Evolutionary conservation across 768 basidiomycete genomes (phyloP).

Genomic region (Boletales sp.): DNA sequence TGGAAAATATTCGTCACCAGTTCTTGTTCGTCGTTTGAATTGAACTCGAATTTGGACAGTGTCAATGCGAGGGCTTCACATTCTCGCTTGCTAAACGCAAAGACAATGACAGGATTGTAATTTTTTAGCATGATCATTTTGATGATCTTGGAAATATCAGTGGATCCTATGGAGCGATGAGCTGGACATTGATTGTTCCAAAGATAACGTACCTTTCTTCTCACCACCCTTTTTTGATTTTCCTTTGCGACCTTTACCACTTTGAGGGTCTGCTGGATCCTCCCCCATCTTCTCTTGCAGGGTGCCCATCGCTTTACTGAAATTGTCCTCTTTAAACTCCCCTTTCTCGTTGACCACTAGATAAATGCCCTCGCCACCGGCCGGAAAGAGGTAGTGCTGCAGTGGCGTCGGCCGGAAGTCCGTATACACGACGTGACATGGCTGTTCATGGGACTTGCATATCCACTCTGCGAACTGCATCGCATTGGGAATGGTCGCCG

Average conservation of each 20-base stretch:
- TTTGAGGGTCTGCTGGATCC: slow-evolving; percentile 83
- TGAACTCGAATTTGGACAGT: slow-evolving; percentile 96
- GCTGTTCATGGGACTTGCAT: slow-evolving; percentile 93
- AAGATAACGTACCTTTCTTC: slow-evolving; percentile 66
- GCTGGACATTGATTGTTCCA: not conserved
- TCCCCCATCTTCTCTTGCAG: slow-evolving; percentile 82
- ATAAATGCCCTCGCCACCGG: slow-evolving; percentile 95
- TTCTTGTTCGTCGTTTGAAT: slow-evolving; percentile 87
- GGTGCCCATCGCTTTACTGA: slow-evolving; percentile 96
- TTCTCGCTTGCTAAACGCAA: slow-evolving; percentile 97
- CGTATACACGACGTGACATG: slow-evolving; percentile 98
- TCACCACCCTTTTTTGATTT: slow-evolving; percentile 92
- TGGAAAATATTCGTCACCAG: slow-evolving; percentile 85
- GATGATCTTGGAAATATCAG: slow-evolving; percentile 96
- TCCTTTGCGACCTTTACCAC: slow-evolving; percentile 87
- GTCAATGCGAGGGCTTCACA: slow-evolving; percentile 90
- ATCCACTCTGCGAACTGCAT: slow-evolving; percentile 99
- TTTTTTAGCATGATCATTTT: slow-evolving; percentile 98
- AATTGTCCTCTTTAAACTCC: slow-evolving; percentile 96
- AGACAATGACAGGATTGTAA: slow-evolving; percentile 97
- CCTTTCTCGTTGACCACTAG: slow-evolving; percentile 99
- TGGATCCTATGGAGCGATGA: slow-evolving; percentile 53
- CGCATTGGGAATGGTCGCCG: slow-evolving; percentile 98
- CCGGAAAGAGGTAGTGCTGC: slow-evolving; percentile 97
- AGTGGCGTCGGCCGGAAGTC: slow-evolving; percentile 98